These are phyloP conservation scores for Syzygium aqueum DNA, from an alignment of 345 rosid genomes.

Conservation along the genomic window DNA sequence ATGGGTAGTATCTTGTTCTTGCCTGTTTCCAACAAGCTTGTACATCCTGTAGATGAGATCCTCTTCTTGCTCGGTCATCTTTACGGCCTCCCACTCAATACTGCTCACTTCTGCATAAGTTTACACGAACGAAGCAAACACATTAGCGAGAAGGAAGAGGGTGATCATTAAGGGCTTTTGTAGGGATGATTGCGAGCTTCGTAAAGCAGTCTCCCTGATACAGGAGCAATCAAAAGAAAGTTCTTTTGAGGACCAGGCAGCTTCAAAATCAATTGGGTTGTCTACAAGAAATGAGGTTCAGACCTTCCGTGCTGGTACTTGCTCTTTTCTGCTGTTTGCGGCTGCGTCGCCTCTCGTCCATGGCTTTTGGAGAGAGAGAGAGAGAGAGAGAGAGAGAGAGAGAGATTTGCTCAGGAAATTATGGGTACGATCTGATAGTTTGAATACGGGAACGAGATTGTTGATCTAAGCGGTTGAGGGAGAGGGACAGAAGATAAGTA, in stretches of 20 bases:
- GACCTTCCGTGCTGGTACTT: background rate
- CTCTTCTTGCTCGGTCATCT: conserved; percentile 54
- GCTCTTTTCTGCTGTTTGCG: background rate
- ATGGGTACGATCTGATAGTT: background rate
- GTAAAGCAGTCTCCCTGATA: background rate
- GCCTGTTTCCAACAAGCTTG: conserved; percentile 63
- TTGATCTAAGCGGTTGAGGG: background rate
- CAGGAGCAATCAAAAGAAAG: background rate
- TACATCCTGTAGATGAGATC: conserved; percentile 66
- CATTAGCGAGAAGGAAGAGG: background rate
- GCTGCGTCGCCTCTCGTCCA: background rate
- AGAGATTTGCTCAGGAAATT: background rate
- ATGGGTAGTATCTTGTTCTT: background rate
- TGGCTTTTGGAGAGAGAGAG: background rate
- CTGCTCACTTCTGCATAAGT: conserved; percentile 47
- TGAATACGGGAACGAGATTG: background rate
- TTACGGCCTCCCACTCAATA: conserved; percentile 47
- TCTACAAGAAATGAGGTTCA: background rate
- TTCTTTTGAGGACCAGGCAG: background rate
- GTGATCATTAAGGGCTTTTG: background rate
- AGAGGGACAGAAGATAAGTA: background rate
- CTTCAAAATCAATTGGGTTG: background rate
- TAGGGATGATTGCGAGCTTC: background rate
- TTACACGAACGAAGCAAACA: background rate
- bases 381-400: background rate